Percentiles rank a stretch among this genome's conserved stretches.
Conservation (phyloP, 495 filamentous ascomycete genomes). For the Penicillium coprophilum region DNA sequence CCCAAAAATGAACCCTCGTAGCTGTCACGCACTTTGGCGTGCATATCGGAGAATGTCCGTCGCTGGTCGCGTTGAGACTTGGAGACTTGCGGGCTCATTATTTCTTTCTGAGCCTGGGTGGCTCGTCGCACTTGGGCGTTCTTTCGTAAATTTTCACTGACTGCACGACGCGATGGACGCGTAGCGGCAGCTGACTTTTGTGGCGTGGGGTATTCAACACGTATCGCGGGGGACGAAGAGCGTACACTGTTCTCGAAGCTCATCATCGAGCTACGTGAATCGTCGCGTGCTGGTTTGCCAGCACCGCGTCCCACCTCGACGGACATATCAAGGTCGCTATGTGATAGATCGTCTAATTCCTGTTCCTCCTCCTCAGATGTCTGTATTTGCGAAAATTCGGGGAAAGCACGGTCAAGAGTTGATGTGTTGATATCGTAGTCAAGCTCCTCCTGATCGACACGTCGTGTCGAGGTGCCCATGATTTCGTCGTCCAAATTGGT, state of each 20-base stretch:
- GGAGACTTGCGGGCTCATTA: slow-evolving; percentile 38
- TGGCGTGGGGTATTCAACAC: slow-evolving; percentile 49
- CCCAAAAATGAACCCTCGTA: slow-evolving; percentile 55
- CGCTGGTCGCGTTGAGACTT: slow-evolving; percentile 39
- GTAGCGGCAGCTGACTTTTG: slow-evolving; percentile 31
- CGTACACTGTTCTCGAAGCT: slow-evolving; percentile 50
- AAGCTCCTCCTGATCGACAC: slow-evolving; percentile 39
- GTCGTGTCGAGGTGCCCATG: slow-evolving; percentile 12
- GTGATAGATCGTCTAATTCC: slow-evolving; percentile 22
- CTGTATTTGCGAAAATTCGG: slow-evolving; percentile 54
- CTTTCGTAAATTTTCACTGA: slow-evolving; percentile 45
- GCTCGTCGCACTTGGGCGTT: slow-evolving; percentile 47
- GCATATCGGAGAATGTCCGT: slow-evolving; percentile 52
- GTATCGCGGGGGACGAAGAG: slow-evolving; percentile 48
- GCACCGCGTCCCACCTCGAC: slow-evolving; percentile 48
- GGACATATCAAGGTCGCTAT: slow-evolving; percentile 39
- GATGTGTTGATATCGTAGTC: slow-evolving; percentile 61
- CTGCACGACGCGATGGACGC: slow-evolving; percentile 31
- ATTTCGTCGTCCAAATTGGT: slow-evolving; percentile 13
- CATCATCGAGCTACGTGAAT: slow-evolving; percentile 47
- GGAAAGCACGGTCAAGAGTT: slow-evolving; percentile 60
- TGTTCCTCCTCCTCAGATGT: slow-evolving; percentile 40
- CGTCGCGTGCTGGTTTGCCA: slow-evolving; percentile 39
- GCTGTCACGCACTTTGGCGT: slow-evolving; percentile 54
- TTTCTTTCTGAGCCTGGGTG: slow-evolving; percentile 49